Evolutionary conservation across 1,139 yeast genomes (phyloP).

Genomic region (Debaryomyces nepalensis): DNA sequence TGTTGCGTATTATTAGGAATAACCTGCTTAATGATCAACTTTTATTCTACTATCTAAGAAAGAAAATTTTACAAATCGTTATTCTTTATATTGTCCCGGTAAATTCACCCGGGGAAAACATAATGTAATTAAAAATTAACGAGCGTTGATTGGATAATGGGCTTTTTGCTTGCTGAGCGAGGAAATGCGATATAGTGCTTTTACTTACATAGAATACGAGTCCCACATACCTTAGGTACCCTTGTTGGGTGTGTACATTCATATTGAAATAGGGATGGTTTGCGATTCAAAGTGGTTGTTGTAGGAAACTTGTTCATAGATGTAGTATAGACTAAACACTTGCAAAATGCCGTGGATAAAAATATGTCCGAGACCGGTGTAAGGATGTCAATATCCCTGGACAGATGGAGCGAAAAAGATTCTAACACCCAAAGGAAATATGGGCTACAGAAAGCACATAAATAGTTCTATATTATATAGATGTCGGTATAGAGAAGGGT

Average conservation of each 20-base stretch:
- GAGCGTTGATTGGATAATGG: constrained; percentile 10
- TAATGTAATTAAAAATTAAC: constrained; percentile 9
- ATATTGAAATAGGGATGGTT: not conserved
- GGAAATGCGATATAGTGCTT: not conserved
- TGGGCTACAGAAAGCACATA: too few species aligned
- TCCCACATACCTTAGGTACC: not conserved
- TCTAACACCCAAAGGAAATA: too few species aligned
- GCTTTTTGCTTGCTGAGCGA: constrained; percentile 5
- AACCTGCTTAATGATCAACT: not conserved
- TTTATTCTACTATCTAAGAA: constrained; percentile 3
- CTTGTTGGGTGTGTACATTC: not conserved
- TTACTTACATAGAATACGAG: not conserved
- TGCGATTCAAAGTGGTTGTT: not conserved
- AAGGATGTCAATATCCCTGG: not conserved
- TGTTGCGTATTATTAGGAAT: not conserved
- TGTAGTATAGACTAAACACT: not conserved
- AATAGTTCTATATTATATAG: too few species aligned
- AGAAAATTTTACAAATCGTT: constrained; percentile 9
- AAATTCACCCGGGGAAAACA: constrained; percentile 10
- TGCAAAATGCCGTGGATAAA: not conserved
- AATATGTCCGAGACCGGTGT: constrained; percentile 3
- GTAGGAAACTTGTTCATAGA: not conserved
- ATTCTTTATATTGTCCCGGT: constrained; percentile 11
- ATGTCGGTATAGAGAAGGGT: too few species aligned
- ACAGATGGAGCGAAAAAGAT: too few species aligned